Evolutionary conservation across 495 filamentous ascomycete species (phyloP), one percentile per base, ranked within the genome.

Genomic region (Podospora australis): DNA sequence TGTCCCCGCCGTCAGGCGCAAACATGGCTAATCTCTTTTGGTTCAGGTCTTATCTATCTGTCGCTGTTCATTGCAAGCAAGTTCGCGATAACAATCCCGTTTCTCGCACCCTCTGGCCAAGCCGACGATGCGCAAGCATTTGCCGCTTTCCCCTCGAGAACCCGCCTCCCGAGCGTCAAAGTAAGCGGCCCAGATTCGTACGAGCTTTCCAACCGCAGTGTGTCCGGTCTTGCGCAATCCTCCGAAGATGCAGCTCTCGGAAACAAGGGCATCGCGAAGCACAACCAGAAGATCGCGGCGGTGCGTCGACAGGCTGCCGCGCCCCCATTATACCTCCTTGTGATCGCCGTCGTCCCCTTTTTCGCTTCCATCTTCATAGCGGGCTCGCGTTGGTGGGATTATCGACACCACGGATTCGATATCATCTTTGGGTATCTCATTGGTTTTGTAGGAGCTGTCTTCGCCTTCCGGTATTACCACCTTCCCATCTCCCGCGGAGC

Each of bases 361-460:
- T 73, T 79, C 50, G 68, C 68, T 9, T 70, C 79, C 39, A 61
- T 77, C 43, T 80, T 75, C 52, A 70, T 83, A 39, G 63, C 78
- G 19, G 71, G 75, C 35, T 80, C 77, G n/a, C 71, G 79, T 16
- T 82, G 75, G 65, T 81, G 88, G 74, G 89, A 95, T 59, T 88
- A 85, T 58, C 77, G 88, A 7, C 89, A 95, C 55, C 88, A 94
- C 66, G 86, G 83, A 10, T 94, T 95, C 66, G 89, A 95, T 50
- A 89, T 94, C 35, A 72, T 95, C 19, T 86, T 84, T 21, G 88
- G 88, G 6, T 83, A 77, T 17, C 57, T 85, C 2, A 78, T 90
- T 38, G 86, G 86, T 6, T 57, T 64, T 19, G 54, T 74, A 29
- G 51, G 51, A 4, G 65, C 77, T 9, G 63, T 72, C 46, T 78